Evolutionary conservation across 208 protist species (phyloP).

Genomic region (Crithidia expoeki): DNA sequence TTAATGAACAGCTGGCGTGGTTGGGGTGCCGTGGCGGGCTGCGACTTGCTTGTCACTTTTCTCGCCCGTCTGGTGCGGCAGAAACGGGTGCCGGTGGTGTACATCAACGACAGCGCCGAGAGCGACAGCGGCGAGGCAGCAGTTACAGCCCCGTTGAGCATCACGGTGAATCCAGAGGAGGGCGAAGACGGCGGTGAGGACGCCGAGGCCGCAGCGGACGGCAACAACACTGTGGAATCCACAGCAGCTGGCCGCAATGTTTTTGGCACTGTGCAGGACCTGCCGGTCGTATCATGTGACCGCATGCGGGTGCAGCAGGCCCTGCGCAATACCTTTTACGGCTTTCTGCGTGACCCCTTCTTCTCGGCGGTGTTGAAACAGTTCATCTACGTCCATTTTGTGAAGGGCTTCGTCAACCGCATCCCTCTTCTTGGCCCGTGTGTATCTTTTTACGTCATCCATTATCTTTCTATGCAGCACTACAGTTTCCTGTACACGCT

Average conservation of each 20-base stretch:
- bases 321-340: conserved; percentile 54
- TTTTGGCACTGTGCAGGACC: conserved; percentile 21
- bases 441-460: conserved; percentile 62
- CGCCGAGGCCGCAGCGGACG: conserved; percentile 6
- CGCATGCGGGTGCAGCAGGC: conserved; percentile 67
- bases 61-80: conserved; percentile 59
- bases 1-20: conserved; percentile 62
- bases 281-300: conserved; percentile 60
- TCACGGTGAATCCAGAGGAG: neutral
- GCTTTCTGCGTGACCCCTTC: conserved; percentile 81
- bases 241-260: conserved; percentile 5
- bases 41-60: conserved; percentile 59
- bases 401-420: conserved; percentile 66
- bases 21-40: conserved; percentile 53
- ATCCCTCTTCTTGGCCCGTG: conserved; percentile 78
- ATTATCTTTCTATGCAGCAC: conserved; percentile 83
- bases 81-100: conserved; percentile 75
- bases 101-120: conserved; percentile 46
- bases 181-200: conserved; percentile 3
- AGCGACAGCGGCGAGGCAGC: conserved; percentile 16
- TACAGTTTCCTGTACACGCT: conserved; percentile 88
- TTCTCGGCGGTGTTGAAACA: conserved; percentile 75
- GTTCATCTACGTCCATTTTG: conserved; percentile 67
- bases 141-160: neutral
- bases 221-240: conserved; percentile 1